Conservation (phyloP, 78 protist species). For the Trichosphaerium sp. region DNA sequence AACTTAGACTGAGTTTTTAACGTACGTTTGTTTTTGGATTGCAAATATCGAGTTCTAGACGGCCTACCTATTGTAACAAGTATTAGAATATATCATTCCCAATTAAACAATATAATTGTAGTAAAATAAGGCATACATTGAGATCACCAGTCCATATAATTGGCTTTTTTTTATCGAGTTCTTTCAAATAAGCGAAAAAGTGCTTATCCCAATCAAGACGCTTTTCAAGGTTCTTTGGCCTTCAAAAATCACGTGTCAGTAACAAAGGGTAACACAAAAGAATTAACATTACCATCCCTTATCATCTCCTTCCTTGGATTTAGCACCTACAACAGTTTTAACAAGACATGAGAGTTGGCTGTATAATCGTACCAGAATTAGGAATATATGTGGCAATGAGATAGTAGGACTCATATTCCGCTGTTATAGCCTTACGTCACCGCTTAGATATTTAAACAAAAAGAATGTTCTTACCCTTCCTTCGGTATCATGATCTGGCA, state of each 20-base stretch:
- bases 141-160: conserved; percentile 65
- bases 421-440: conserved; percentile 23
- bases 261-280: neutral
- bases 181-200: conserved; percentile 12
- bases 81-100: no score
- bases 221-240: conserved; percentile 6
- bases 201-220: conserved; percentile 58
- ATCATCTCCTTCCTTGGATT: no score
- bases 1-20: neutral
- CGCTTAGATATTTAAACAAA: no score
- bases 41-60: conserved; percentile 41
- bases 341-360: no score
- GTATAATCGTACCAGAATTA: conserved; percentile 42
- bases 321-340: conserved; percentile 8
- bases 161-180: conserved; percentile 33
- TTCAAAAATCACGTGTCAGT: neutral
- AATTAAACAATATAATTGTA: neutral
- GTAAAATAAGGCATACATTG: conserved; percentile 1
- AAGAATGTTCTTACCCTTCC: no score
- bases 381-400: conserved; percentile 47
- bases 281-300: no score
- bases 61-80: conserved; percentile 30
- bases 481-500: conserved; percentile 33
- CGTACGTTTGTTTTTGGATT: conserved; percentile 44
- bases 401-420: conserved; percentile 39